Evolutionary conservation across 2,329 filamentous ascomycete genomes (phyloP).

Genomic region (Fusarium lyarnte): DNA sequence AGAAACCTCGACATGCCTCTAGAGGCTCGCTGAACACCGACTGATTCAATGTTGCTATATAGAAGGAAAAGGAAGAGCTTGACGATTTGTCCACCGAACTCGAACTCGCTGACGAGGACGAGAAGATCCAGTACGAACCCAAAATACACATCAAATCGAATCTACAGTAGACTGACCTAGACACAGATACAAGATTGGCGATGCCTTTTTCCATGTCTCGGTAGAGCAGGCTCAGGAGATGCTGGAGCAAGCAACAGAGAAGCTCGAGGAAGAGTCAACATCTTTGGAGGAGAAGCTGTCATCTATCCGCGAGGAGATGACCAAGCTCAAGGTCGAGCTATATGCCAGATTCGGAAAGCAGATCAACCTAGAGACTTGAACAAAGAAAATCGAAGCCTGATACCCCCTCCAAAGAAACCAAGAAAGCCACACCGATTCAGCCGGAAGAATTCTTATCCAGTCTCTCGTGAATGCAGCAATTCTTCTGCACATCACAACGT

Average conservation of each 20-base stretch:
- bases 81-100: slow-evolving; percentile 92
- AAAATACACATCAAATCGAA: not conserved
- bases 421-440: slow-evolving; percentile 8
- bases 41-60: slow-evolving; percentile 35
- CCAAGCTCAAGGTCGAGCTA: slow-evolving; percentile 86
- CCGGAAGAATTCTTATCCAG: slow-evolving; percentile 38
- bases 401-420: slow-evolving; percentile 23
- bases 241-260: slow-evolving; percentile 74
- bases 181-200: slow-evolving; percentile 91
- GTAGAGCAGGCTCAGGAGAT: slow-evolving; percentile 88
- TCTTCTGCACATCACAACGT: slow-evolving; percentile 14
- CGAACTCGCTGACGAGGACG: slow-evolving; percentile 94
- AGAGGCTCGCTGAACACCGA: not conserved
- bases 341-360: slow-evolving; percentile 96
- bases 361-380: slow-evolving; percentile 92
- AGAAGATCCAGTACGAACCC: slow-evolving; percentile 81
- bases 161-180: slow-evolving; percentile 8
- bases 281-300: slow-evolving; percentile 80
- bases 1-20: too few species aligned
- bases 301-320: slow-evolving; percentile 85
- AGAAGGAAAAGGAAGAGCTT: slow-evolving; percentile 99
- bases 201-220: slow-evolving; percentile 90
- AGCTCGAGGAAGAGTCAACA: slow-evolving; percentile 80
- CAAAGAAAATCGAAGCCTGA: slow-evolving; percentile 30
- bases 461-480: slow-evolving; percentile 17